phyloP scores from a whole-genome alignment of 1,139 yeast species.

The Suhomyces bolitotheri region DNA sequence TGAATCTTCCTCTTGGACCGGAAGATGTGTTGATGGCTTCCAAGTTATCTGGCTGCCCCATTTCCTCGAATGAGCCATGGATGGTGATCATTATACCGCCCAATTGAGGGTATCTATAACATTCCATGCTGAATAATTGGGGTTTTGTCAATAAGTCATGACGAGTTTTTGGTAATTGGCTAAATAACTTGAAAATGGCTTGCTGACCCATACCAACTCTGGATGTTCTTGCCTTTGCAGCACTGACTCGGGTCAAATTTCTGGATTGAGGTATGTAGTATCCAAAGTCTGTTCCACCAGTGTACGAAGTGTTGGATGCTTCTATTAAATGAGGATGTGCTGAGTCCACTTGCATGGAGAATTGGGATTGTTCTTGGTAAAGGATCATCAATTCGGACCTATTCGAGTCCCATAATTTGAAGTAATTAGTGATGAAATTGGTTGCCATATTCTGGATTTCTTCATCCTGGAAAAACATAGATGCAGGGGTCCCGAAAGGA shows the following conservation, averaged over 20 bases:
- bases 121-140: constrained; percentile 71
- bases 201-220: constrained; percentile 74
- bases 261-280: constrained; percentile 71
- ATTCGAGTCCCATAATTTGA: constrained; percentile 79
- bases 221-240: constrained; percentile 52
- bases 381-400: constrained; percentile 67
- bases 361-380: constrained; percentile 82
- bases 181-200: constrained; percentile 60
- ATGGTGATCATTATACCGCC: constrained; percentile 74
- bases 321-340: constrained; percentile 52
- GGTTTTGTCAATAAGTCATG: constrained; percentile 70
- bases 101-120: constrained; percentile 69
- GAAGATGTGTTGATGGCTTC: constrained; percentile 19
- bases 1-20: constrained; percentile 32
- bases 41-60: constrained; percentile 48
- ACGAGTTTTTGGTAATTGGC: constrained; percentile 69
- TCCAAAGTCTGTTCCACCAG: constrained; percentile 53
- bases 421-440: constrained; percentile 70
- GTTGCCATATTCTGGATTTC: constrained; percentile 71
- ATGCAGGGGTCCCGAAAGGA: constrained; percentile 50
- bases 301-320: constrained; percentile 32
- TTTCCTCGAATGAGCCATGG: constrained; percentile 84
- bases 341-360: constrained; percentile 65
- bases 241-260: constrained; percentile 69
- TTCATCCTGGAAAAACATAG: constrained; percentile 77